Base-by-base conservation (phyloP, 176 grass and related monocot genomes). In the Thinopyrum elongatum region DNA sequence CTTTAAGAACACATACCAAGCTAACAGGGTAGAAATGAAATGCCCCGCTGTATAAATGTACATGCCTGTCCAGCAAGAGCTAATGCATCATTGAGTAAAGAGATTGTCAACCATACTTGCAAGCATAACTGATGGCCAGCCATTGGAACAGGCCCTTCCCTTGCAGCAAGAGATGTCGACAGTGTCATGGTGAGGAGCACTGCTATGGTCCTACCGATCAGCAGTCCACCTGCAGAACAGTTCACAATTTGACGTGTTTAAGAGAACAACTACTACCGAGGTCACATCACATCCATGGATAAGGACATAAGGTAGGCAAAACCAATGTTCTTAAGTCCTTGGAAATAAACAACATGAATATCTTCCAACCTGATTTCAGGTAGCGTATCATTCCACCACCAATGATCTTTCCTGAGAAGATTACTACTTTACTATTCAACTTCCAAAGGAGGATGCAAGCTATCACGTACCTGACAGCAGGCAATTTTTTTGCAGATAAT, bases 21-120 rank as follows among this genome's bases (percentile, higher is more conserved):
- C 60, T 38, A 66, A 69, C 2, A 19, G 8, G 8, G 21, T 70
- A 59, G 10, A 66, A 12, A 76, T 47, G 10, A 82, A 80, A 74
- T 9, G 16, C 9, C 5, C 49, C 10, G 17, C 64, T 49, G 12
- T 59, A 4, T 60, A 73, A 77, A 78, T 75, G 77, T 30, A 85
- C 87, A 79, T 8, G 94, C 95, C 95, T 98, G 95, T 79, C 93
- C 95, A 85, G 95, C 93, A 69, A 98, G 87, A 11, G 95, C 95
- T 75, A 98, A 78, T 31, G 95, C 93, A 79, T 98, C 95, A 70
- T 98, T 98, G 33, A 98, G 91, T 3, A 98, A 86, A 70, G 93
- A 98, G 22, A 95, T 81, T 34, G 93, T 89, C 42, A 98, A 78
- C 95, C 95, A 98, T n/a, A 98, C 90, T 89, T 98, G 93, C 78